Conservation (phyloP, 2,329 filamentous ascomycete genomes). For the Colletotrichum sp. region DNA sequence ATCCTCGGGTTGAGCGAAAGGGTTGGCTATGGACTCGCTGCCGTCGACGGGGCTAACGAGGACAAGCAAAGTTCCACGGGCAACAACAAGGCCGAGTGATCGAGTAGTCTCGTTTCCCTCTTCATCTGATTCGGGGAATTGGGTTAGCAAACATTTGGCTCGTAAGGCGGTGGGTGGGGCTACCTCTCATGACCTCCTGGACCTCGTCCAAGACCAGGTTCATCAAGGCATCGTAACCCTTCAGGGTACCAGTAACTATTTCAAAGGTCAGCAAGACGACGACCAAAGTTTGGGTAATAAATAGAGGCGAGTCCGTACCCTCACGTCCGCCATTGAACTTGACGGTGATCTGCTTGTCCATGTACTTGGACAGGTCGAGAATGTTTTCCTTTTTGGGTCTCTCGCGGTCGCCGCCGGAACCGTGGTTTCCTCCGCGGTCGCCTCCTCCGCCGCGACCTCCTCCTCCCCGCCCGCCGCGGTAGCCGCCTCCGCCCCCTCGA, state of each 20-base stretch:
- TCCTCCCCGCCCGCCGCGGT: slow-evolving; percentile 51
- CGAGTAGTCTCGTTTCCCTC: slow-evolving; percentile 87
- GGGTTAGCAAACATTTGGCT: neutral
- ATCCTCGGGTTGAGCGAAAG: slow-evolving; percentile 79
- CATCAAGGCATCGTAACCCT: slow-evolving; percentile 97
- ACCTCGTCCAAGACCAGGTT: slow-evolving; percentile 96
- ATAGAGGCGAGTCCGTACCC: slow-evolving; percentile 44
- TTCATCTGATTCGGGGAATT: slow-evolving; percentile 67
- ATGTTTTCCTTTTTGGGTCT: slow-evolving; percentile 99
- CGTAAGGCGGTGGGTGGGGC: neutral
- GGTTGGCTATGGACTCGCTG: slow-evolving; percentile 94
- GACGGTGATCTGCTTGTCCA: slow-evolving; percentile 94
- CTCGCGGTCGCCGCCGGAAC: slow-evolving; percentile 54
- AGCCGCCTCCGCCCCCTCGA: slow-evolving; percentile 47
- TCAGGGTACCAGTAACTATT: slow-evolving; percentile 83
- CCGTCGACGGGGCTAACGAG: slow-evolving; percentile 92
- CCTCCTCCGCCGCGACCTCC: slow-evolving; percentile 40
- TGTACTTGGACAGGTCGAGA: slow-evolving; percentile 91
- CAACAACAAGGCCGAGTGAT: slow-evolving; percentile 84
- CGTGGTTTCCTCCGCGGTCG: slow-evolving; percentile 31
- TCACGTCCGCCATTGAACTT: slow-evolving; percentile 97
- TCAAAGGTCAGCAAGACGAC: neutral
- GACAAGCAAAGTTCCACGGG: slow-evolving; percentile 89
- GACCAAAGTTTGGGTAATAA: neutral
- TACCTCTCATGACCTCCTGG: slow-evolving; percentile 87